These are phyloP conservation scores for Globisporangium megalacanthum DNA, from an alignment of 352 stramenopile genomes.

Conservation along the genomic window DNA sequence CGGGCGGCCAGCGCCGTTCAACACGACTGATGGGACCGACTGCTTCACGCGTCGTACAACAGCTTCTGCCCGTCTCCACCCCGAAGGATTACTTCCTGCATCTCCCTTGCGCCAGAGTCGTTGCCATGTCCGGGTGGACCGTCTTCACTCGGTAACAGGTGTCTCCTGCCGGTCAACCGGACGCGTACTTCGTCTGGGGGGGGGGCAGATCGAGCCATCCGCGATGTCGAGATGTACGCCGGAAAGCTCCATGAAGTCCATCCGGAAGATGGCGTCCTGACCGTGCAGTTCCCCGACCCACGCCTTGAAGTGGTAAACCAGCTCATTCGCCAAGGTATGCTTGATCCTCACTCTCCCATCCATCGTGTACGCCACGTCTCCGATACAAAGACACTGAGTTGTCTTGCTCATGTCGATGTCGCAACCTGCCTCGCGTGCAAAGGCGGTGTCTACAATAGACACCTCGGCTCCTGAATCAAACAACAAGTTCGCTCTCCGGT, in stretches of 20 bases:
- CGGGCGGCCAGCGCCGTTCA: too few species aligned
- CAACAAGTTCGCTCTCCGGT: slow-evolving; percentile 12
- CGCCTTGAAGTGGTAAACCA: slow-evolving; percentile 11
- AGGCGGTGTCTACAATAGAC: slow-evolving; percentile 15
- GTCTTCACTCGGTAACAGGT: background rate
- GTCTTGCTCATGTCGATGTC: slow-evolving; percentile 9
- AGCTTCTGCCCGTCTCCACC: background rate
- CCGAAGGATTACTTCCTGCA: background rate
- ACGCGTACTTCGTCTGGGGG: slow-evolving; percentile 15
- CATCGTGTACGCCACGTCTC: slow-evolving; percentile 7
- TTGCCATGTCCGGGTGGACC: background rate
- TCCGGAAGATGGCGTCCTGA: too few species aligned
- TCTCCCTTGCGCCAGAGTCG: background rate
- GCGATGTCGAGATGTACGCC: slow-evolving; percentile 8
- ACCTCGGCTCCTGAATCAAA: slow-evolving; percentile 19
- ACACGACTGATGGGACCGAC: background rate
- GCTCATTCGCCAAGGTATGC: slow-evolving; percentile 6
- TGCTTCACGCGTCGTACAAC: background rate
- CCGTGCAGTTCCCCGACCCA: slow-evolving; percentile 14
- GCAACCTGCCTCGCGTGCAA: too few species aligned
- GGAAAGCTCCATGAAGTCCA: slow-evolving; percentile 16
- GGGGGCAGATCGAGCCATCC: slow-evolving; percentile 5
- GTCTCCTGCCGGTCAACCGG: background rate
- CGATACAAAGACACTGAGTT: slow-evolving; percentile 12
- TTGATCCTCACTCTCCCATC: slow-evolving; percentile 12